phyloP scores from a whole-genome alignment of 768 basidiomycete genomes.

The Suillus alpinus region DNA sequence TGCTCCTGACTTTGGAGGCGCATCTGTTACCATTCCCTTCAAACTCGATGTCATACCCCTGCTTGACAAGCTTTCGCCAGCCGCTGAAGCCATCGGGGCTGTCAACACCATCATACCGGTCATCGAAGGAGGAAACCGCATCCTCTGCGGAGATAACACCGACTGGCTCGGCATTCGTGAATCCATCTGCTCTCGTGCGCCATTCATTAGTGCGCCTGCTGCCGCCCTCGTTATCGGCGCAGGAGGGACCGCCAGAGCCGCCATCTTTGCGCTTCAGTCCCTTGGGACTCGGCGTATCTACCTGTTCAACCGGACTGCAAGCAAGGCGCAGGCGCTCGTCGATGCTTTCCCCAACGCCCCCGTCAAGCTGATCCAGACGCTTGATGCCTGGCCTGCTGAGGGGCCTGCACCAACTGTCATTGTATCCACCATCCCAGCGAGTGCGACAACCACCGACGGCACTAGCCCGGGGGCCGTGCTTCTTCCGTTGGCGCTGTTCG shows the following conservation, averaged over 20 bases:
- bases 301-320: conserved; percentile 81
- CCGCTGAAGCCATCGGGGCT: conserved; percentile 86
- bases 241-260: conserved; percentile 92
- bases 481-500: conserved; percentile 58
- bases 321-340: conserved; percentile 70
- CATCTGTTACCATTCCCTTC: conserved; percentile 94
- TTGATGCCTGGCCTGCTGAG: conserved; percentile 51
- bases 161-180: conserved; percentile 90
- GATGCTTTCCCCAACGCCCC: conserved; percentile 62
- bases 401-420: conserved; percentile 64
- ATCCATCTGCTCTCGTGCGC: conserved; percentile 44
- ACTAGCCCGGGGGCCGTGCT: conserved; percentile 37
- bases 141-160: conserved; percentile 90
- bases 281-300: conserved; percentile 72
- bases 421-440: conserved; percentile 85
- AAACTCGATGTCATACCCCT: conserved; percentile 88
- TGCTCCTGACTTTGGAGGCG: conserved; percentile 83
- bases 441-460: conserved; percentile 46
- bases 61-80: conserved; percentile 74
- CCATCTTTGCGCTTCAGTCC: conserved; percentile 80
- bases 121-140: conserved; percentile 34
- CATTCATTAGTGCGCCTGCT: conserved; percentile 29
- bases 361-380: conserved; percentile 56
- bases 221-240: conserved; percentile 88
- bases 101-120: conserved; percentile 87